A percentile compares a stretch with the other conserved stretches of the same genome.
Conservation (phyloP, 75 land plant species). For the Cunninghamia lanceolata region DNA sequence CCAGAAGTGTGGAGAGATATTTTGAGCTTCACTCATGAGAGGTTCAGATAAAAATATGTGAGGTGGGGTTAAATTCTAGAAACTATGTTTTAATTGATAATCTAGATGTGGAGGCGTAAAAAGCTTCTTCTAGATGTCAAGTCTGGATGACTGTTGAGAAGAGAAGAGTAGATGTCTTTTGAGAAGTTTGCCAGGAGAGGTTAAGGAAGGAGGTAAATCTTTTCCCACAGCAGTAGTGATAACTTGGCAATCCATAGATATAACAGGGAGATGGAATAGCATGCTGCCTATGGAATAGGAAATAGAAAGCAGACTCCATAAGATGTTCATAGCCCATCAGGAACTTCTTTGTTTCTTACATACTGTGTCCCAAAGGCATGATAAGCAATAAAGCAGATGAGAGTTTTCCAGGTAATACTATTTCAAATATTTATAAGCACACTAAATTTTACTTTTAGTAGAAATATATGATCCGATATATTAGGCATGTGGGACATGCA, state of each 20-base stretch:
- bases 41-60: not conserved
- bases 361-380: not conserved
- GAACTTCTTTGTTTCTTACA: not conserved
- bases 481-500: not conserved
- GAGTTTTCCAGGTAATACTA: not conserved
- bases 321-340: not conserved
- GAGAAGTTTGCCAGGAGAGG: not conserved
- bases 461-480: not conserved
- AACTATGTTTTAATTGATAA: not conserved
- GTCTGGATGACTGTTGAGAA: not conserved
- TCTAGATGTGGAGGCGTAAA: not conserved
- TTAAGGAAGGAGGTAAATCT: not conserved
- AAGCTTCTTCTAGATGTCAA: not conserved
- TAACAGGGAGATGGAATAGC: not conserved
- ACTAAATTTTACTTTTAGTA: not conserved
- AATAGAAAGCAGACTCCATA: not conserved
- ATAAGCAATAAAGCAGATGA: not conserved
- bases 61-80: not conserved
- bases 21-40: not conserved
- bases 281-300: not conserved
- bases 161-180: not conserved
- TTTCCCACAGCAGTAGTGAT: not conserved
- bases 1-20: not conserved
- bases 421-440: too few species aligned
- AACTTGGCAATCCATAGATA: not conserved